Evolutionary conservation across 305 asterid species (phyloP).

Genomic region (Nicotiana rustica): DNA sequence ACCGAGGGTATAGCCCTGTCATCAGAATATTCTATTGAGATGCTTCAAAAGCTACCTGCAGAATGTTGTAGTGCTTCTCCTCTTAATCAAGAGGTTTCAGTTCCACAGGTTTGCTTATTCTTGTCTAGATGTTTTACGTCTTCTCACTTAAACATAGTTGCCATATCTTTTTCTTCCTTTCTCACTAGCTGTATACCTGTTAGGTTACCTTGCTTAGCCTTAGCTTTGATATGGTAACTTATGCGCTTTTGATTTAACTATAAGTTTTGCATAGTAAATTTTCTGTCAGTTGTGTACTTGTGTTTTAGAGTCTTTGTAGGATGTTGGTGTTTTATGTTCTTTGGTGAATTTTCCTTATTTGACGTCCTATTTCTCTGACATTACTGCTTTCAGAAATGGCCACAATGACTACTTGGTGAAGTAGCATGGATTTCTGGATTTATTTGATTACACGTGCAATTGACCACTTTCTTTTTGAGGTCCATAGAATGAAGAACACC

Average conservation of each 20-base stretch:
- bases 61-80: constrained; percentile 44
- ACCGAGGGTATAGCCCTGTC: constrained; percentile 49
- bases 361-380: not conserved
- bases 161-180: not conserved
- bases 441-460: too few species aligned
- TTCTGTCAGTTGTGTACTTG: not conserved
- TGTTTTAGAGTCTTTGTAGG: constrained; percentile 3
- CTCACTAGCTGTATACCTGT: constrained; percentile 27
- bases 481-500: too few species aligned
- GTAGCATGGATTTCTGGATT: constrained; percentile 11
- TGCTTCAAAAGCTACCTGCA: constrained; percentile 45
- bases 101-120: constrained; percentile 65
- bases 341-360: constrained; percentile 24
- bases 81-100: constrained; percentile 44
- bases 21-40: constrained; percentile 45
- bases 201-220: not conserved
- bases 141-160: not conserved
- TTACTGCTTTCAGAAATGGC: constrained; percentile 16
- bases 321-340: not conserved
- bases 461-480: too few species aligned
- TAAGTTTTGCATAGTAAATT: constrained; percentile 12
- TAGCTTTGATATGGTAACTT: not conserved
- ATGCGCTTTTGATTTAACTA: constrained; percentile 10
- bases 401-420: not conserved
- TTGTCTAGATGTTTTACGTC: constrained; percentile 10